These are phyloP conservation scores for Phascolomyces articulosus DNA, from an alignment of 371 early-diverging fungal genomes.

Conservation along the genomic window DNA sequence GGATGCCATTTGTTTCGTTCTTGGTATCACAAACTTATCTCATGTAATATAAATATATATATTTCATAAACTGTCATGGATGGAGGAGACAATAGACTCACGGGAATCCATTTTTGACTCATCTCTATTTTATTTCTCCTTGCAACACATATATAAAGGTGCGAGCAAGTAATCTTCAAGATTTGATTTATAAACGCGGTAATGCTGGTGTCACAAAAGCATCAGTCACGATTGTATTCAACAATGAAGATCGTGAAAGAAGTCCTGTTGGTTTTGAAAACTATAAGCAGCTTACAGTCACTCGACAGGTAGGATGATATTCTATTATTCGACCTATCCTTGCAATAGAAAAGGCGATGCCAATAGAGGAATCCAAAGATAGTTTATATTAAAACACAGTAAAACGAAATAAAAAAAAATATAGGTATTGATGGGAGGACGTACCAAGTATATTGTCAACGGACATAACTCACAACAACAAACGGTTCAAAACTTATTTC, in stretches of 20 bases:
- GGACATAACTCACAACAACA: conserved; percentile 92
- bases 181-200: conserved; percentile 97
- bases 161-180: conserved; percentile 92
- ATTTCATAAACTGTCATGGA: not conserved
- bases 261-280: conserved; percentile 94
- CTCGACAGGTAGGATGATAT: conserved; percentile 80
- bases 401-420: too few species aligned
- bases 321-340: not conserved
- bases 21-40: conserved; percentile 93
- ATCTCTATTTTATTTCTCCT: not conserved
- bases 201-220: conserved; percentile 97
- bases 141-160: conserved; percentile 61
- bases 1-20: conserved; percentile 99
- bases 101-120: too few species aligned
- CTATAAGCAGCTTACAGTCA: conserved; percentile 87
- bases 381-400: too few species aligned
- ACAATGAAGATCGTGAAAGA: conserved; percentile 84
- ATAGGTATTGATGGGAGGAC: conserved; percentile 87
- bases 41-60: conserved; percentile 54
- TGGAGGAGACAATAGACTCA: not conserved
- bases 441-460: conserved; percentile 97
- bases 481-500: conserved; percentile 90
- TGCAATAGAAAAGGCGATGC: too few species aligned
- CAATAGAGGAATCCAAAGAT: too few species aligned
- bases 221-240: conserved; percentile 95